Conservation (phyloP, 257 asterid genomes). For the Solanum clarkiae region DNA sequence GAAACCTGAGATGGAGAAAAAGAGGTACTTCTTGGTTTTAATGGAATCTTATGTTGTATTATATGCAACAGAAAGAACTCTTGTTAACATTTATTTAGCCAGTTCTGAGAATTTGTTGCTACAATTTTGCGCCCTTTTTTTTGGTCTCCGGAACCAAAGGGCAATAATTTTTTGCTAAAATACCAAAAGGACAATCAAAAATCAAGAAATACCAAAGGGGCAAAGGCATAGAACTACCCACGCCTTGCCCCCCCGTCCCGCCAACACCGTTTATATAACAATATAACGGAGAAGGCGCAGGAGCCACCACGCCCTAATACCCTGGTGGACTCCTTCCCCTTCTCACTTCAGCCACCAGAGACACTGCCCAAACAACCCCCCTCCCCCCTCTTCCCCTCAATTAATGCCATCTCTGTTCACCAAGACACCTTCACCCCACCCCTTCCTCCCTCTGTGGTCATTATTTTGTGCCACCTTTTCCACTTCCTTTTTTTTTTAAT, state of each 20-base stretch:
- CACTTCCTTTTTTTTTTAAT: neutral
- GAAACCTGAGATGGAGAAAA: slow-evolving; percentile 31
- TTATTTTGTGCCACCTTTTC: neutral
- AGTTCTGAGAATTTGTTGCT: neutral
- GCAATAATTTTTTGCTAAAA: neutral
- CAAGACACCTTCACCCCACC: neutral
- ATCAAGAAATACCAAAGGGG: neutral
- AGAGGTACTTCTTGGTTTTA: slow-evolving; percentile 32
- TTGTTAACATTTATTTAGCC: neutral
- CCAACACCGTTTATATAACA: neutral
- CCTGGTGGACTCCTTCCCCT: neutral
- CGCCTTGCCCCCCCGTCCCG: neutral
- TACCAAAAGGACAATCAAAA: neutral
- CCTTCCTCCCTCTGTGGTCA: neutral
- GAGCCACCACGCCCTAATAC: neutral
- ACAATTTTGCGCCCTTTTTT: neutral
- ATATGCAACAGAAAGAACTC: neutral
- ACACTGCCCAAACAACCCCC: neutral
- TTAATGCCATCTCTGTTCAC: neutral
- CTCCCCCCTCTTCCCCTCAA: too few species aligned
- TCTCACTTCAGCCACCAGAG: neutral
- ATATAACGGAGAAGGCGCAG: neutral
- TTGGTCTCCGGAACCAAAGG: too few species aligned
- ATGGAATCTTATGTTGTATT: neutral
- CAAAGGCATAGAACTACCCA: neutral